Percentiles rank a stretch among this genome's conserved stretches.
These are phyloP conservation scores for Trametes sp. DNA, from an alignment of 1,284 basidiomycete species.

Conservation along the genomic window DNA sequence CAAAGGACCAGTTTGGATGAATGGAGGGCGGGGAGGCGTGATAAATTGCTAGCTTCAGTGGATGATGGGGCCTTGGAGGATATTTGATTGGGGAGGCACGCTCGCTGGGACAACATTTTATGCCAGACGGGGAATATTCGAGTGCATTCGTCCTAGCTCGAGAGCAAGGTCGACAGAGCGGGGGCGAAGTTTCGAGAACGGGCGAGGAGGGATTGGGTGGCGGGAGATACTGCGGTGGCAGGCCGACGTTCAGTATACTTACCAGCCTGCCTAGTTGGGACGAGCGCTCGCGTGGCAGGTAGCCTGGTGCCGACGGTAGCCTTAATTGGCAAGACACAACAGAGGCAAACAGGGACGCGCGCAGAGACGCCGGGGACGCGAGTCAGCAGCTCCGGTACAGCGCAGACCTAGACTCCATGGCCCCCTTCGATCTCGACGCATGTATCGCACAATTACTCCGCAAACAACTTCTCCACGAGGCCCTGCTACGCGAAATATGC, in stretches of 20 bases:
- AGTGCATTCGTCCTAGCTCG: not conserved
- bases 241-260: constrained; percentile 12
- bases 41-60: constrained; percentile 18
- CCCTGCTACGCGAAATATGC: constrained; percentile 94
- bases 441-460: constrained; percentile 90
- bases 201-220: constrained; percentile 1
- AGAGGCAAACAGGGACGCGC: constrained; percentile 7
- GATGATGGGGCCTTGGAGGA: constrained; percentile 4
- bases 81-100: constrained; percentile 8
- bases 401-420: constrained; percentile 57
- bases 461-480: constrained; percentile 94
- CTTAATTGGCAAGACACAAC: constrained; percentile 2
- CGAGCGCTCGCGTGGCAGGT: not conserved
- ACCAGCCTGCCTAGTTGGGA: constrained; percentile 13
- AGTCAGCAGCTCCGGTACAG: constrained; percentile 8
- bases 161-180: not conserved
- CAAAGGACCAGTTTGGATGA: not conserved
- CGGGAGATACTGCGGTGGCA: constrained; percentile 4
- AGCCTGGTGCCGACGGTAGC: not conserved
- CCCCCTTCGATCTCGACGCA: constrained; percentile 94
- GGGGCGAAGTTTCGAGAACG: constrained; percentile 7
- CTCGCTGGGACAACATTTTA: not conserved
- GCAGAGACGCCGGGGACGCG: constrained; percentile 2
- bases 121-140: not conserved
- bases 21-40: constrained; percentile 2